Evolutionary conservation across 192 early-diverging fungal species (phyloP), one percentile per base, ranked within the genome.

Genomic region (Kappamyces sp.): DNA sequence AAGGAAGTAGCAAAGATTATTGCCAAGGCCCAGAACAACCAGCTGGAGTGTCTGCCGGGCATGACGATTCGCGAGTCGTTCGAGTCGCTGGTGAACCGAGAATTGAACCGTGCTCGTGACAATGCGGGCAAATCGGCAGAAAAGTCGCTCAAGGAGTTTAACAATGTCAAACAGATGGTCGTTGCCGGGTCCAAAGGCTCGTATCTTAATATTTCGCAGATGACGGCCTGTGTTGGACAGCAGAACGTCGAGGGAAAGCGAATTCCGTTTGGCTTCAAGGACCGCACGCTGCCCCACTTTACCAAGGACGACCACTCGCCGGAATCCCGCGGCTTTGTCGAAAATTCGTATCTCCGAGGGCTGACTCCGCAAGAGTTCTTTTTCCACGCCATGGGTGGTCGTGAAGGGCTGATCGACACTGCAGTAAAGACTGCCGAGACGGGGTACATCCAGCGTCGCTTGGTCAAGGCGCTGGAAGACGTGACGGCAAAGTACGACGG

Each of bases 351-450:
- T 62, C 71, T 93, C 34, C 81, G 89, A 57, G 96, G 96, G 9
- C 66, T 99, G 67, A 94, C 91, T 14, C 96, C 96, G 14, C 89
- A 91, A 64, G 96, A 99, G 78, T 99, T 96, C 76, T 99, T 90
- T 67, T 99, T 99, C 85, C 96, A 99, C 71, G 92, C 94, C 15
- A 97, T 97, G 94, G 94, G 93, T 78, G 96, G 96, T 65, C 91
- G 96, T 78, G 96, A 99, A 84, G 96, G 96, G 76, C 73, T 98
- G 70, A 98, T 96, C 66, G 96, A 98, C 75, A 98, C 96, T 30
- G 96, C 96, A 64, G 94, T 98, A 59, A 97, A 99, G 76, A 79
- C 94, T 12, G 94, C 96, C n/a, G 94, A 96, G 67, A 96, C 96
- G 1, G 96, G 96, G 31, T 99, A 99, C 69, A 96, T 99, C 54